phyloP scores from a whole-genome alignment of 305 asterid species.

The Solanum hybrid region DNA sequence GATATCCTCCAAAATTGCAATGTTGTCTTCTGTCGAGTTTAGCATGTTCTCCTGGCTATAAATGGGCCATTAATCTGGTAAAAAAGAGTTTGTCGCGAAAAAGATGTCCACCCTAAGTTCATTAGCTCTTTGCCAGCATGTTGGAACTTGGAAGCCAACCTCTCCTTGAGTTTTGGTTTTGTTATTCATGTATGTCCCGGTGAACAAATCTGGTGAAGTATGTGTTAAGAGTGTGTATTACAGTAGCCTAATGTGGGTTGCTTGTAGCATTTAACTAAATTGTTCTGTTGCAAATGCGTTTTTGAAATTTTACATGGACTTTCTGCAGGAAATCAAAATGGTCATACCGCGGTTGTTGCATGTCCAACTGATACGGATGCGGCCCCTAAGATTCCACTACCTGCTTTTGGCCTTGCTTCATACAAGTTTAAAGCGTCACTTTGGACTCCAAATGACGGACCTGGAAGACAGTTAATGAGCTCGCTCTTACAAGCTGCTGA shows the following conservation, averaged over 20 bases:
- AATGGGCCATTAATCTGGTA: not conserved
- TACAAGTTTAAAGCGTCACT: slow-evolving; percentile 61
- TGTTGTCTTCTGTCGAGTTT: not conserved
- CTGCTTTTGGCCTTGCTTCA: slow-evolving; percentile 79
- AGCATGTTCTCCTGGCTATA: not conserved
- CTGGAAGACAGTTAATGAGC: slow-evolving; percentile 39
- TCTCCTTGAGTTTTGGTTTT: not conserved
- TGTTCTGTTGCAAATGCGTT: not conserved
- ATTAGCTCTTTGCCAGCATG: not conserved
- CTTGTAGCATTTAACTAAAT: not conserved
- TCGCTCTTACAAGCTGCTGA: slow-evolving; percentile 61
- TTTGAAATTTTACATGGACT: not conserved
- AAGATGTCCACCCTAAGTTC: not conserved
- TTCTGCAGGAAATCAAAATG: slow-evolving; percentile 45
- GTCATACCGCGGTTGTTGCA: slow-evolving; percentile 31
- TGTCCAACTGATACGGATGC: slow-evolving; percentile 46
- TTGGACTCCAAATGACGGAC: slow-evolving; percentile 58
- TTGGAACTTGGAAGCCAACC: not conserved
- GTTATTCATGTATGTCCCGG: not conserved
- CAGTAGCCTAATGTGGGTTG: not conserved
- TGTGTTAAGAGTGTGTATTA: not conserved
- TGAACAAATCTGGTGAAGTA: not conserved
- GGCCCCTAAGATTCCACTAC: slow-evolving; percentile 46
- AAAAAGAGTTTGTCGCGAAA: not conserved
- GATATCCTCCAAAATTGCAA: not conserved